phyloP scores from a whole-genome alignment of 768 basidiomycete species.

The Dioszegia crocea region DNA sequence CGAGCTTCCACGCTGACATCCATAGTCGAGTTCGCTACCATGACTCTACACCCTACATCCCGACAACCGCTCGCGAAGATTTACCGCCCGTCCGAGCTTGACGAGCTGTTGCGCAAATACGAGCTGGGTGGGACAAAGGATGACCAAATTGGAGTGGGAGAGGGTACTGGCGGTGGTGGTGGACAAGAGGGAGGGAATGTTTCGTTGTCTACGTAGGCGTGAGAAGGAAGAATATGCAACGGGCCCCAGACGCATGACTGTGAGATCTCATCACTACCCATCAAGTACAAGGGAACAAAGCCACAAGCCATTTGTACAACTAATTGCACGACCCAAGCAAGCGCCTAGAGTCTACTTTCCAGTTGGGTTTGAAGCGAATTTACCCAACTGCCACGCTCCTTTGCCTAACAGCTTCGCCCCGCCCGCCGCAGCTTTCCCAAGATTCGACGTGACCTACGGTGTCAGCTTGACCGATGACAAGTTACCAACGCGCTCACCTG shows the following conservation, averaged over 20 bases:
- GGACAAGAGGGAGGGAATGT: constrained; percentile 43
- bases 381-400: constrained; percentile 26
- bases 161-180: constrained; percentile 47
- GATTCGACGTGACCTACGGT: constrained; percentile 13
- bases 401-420: constrained; percentile 25
- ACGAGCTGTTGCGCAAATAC: constrained; percentile 70
- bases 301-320: background rate
- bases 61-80: constrained; percentile 85
- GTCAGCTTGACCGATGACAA: background rate
- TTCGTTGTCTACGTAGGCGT: constrained; percentile 39
- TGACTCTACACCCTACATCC: constrained; percentile 74
- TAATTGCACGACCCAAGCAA: too few relatives aligned
- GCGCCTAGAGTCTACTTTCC: too few relatives aligned
- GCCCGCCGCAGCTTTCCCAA: constrained; percentile 21
- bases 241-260: background rate
- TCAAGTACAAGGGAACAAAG: background rate
- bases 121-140: constrained; percentile 84
- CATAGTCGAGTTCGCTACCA: constrained; percentile 92
- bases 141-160: constrained; percentile 42
- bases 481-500: constrained; percentile 7
- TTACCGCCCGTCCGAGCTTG: constrained; percentile 81
- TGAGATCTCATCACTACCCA: background rate
- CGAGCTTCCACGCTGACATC: background rate
- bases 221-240: background rate
- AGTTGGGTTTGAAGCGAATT: constrained; percentile 16